Percentiles rank a stretch among this genome's conserved stretches.
Evolutionary conservation across 208 protist species (phyloP).

Genomic region (Acanthamoeba quina): DNA sequence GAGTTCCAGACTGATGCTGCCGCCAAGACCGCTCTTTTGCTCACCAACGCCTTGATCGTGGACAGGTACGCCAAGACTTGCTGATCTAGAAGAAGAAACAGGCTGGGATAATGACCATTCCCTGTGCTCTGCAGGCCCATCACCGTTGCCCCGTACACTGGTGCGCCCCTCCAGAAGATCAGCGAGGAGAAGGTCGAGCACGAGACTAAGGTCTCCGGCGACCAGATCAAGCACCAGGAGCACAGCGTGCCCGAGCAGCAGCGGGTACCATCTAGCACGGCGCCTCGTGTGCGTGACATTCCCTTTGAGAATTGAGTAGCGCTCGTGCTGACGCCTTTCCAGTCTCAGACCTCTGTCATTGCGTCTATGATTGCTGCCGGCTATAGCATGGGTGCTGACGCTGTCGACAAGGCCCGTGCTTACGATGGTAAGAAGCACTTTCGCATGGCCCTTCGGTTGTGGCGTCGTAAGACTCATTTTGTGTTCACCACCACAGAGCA

Average conservation of each 20-base stretch:
- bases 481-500: slow-evolving; percentile 19
- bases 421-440: slow-evolving; percentile 75
- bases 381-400: slow-evolving; percentile 79
- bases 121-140: slow-evolving; percentile 12
- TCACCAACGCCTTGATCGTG: slow-evolving; percentile 84
- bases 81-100: not conserved
- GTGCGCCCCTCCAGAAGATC: slow-evolving; percentile 3
- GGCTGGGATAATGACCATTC: not conserved
- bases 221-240: slow-evolving; percentile 76
- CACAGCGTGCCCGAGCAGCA: slow-evolving; percentile 74
- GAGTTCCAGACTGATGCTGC: slow-evolving; percentile 82
- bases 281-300: not conserved
- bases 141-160: slow-evolving; percentile 53
- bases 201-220: slow-evolving; percentile 26
- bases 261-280: slow-evolving; percentile 45
- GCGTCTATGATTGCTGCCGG: slow-evolving; percentile 83
- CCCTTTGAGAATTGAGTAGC: not conserved
- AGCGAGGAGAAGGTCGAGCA: slow-evolving; percentile 61
- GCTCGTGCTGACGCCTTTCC: not conserved
- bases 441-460: not conserved
- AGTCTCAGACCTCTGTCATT: slow-evolving; percentile 79
- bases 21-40: slow-evolving; percentile 83
- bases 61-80: slow-evolving; percentile 72
- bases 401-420: slow-evolving; percentile 73
- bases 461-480: not conserved